These are phyloP conservation scores for Cicer yamashitae DNA, from an alignment of 306 rosid species.

Conservation along the genomic window DNA sequence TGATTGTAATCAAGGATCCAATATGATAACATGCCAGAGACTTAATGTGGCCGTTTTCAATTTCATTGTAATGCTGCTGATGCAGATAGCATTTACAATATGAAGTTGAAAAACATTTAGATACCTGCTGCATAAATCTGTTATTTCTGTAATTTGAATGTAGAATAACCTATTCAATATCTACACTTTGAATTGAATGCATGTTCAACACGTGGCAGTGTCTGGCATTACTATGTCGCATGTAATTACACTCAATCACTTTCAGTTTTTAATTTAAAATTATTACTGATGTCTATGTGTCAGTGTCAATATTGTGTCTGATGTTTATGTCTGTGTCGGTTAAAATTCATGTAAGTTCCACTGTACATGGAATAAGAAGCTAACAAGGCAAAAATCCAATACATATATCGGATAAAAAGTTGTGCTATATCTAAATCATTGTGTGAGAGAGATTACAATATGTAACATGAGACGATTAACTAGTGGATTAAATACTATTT, in stretches of 20 bases:
- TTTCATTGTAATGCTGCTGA: not conserved
- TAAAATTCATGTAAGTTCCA: too few relatives aligned
- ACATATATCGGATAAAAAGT: too few relatives aligned
- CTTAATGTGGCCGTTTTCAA: not conserved
- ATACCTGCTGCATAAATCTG: too few relatives aligned
- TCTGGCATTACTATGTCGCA: too few relatives aligned
- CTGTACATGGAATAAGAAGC: not conserved
- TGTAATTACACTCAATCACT: too few relatives aligned
- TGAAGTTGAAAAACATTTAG: not conserved
- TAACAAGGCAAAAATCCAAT: not conserved
- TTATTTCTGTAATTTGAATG: not conserved
- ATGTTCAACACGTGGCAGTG: too few relatives aligned
- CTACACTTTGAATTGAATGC: too few relatives aligned
- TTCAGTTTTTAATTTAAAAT: too few relatives aligned
- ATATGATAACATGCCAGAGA: slow-evolving; percentile 1
- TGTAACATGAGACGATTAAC: not conserved
- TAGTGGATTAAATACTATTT: not conserved
- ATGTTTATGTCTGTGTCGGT: too few relatives aligned
- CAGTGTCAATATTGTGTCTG: too few relatives aligned
- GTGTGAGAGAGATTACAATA: not conserved
- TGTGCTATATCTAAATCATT: too few relatives aligned
- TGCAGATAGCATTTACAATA: not conserved
- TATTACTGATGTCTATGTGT: too few relatives aligned
- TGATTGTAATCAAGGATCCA: not conserved
- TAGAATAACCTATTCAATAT: not conserved